Conservation (phyloP, 2,329 filamentous ascomycete species). For the Pezicula rhizophila region DNA sequence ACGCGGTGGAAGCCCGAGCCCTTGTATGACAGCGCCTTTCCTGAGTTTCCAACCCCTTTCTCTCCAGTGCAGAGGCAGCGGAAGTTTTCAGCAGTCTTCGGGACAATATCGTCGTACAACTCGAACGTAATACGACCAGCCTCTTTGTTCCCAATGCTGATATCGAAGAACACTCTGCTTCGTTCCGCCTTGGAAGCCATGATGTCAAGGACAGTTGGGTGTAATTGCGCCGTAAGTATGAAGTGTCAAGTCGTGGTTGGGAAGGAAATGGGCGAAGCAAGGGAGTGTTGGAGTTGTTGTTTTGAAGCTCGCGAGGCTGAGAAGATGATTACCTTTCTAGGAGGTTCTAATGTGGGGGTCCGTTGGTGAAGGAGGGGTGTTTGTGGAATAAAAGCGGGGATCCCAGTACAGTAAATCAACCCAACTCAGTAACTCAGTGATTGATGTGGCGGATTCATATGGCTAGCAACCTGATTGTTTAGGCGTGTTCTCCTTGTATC, state of each 20-base stretch:
- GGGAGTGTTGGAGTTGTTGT: background rate
- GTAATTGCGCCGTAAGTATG: slow-evolving; percentile 19
- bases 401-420: background rate
- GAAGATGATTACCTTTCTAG: background rate
- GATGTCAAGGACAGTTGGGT: slow-evolving; percentile 15
- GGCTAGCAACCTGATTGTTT: too few species aligned
- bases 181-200: slow-evolving; percentile 29
- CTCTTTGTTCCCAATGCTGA: slow-evolving; percentile 68
- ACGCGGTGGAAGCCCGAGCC: slow-evolving; percentile 89
- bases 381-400: background rate
- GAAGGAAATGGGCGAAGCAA: background rate
- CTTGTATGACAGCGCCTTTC: slow-evolving; percentile 89
- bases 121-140: slow-evolving; percentile 82
- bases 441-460: background rate
- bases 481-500: too few species aligned
- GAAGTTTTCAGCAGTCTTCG: slow-evolving; percentile 96
- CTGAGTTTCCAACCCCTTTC: slow-evolving; percentile 75
- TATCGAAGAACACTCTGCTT: slow-evolving; percentile 87
- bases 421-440: background rate
- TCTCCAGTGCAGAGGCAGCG: slow-evolving; percentile 90
- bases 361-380: background rate
- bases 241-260: background rate
- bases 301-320: background rate
- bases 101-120: slow-evolving; percentile 70
- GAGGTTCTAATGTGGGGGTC: background rate